A percentile compares a stretch with the other conserved stretches of the same genome.
phyloP scores from a whole-genome alignment of 805 yeast species.

The Monosporozyma yasuniensis region DNA sequence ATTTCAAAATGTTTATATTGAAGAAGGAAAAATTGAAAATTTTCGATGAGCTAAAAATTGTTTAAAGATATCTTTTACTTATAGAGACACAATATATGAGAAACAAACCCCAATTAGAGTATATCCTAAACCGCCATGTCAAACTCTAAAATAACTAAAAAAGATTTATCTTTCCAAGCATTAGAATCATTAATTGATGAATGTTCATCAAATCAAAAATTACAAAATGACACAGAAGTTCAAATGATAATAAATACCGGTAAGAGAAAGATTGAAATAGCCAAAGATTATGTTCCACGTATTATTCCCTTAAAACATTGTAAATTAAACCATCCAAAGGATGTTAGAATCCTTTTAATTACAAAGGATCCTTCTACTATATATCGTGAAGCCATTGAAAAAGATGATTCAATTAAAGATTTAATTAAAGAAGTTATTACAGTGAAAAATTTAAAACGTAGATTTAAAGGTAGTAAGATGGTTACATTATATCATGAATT shows the following conservation, averaged over 20 bases:
- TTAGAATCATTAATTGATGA: conserved; percentile 19
- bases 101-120: not conserved
- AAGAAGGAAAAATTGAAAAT: not conserved
- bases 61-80: not conserved
- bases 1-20: not conserved
- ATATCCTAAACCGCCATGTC: not conserved
- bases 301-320: conserved; percentile 46
- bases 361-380: conserved; percentile 65
- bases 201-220: conserved; percentile 26
- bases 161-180: conserved; percentile 15
- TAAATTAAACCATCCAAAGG: conserved; percentile 41
- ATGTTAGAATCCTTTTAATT: conserved; percentile 47
- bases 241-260: conserved; percentile 41
- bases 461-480: conserved; percentile 37
- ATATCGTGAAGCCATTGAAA: conserved; percentile 42
- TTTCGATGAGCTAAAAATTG: conserved; percentile 4
- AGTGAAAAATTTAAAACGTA: conserved; percentile 44
- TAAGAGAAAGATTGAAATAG: conserved; percentile 33
- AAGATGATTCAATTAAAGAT: conserved; percentile 50
- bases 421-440: conserved; percentile 53
- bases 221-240: conserved; percentile 21
- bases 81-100: not conserved
- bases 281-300: conserved; percentile 46
- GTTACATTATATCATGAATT: conserved; percentile 47
- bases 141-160: conserved; percentile 8